Base-by-base conservation (phyloP, 23 red algal species). In the Gracilaria gracilis region DNA sequence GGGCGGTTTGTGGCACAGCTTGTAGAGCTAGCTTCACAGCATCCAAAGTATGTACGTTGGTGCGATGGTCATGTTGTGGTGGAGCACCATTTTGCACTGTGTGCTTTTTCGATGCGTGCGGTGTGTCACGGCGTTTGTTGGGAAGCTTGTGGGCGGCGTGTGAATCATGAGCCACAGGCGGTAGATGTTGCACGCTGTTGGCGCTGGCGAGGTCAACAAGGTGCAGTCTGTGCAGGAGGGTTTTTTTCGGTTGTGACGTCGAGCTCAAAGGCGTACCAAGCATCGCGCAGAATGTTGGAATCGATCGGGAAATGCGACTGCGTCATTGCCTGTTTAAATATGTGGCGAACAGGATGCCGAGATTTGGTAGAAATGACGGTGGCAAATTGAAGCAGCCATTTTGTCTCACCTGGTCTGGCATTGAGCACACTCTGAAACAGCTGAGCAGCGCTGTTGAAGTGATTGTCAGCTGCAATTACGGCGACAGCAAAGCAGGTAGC, bases 221-320 rank as follows among this genome's bases (percentile, higher is more conserved):
- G 25, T 24, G 58, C 84, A 91, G n/a, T 38, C 75, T 61, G 7
- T 82, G n/a, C 73, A 59, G 23, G 17, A 80, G 19, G 4, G n/a
- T 21, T 42, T 59, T 42, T 29, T 21, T 73, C 1, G 53, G 29
- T n/a, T 7, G 55, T 25, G 8, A 57, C 15, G 35, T 23, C 0
- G 44, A 57, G 15, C 25, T 91, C 89, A 55, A 92, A 92, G 20
- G 48, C 50, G 23, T 82, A 25, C 89, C 89, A 92, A 8, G 89
- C 89, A 55, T 92, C 80, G 14, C 44, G 39, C 9, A 92, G 71
- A 51, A 50, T 90, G 51, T 47, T 35, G 9, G 81, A 65, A 16
- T 83, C 65, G 50, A 21, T 38, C 14, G 57, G 9, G 17, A 42
- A 74, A 4, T 27, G 11, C n/a, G 65, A n/a, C 5, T 51, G 53